A percentile compares a stretch with the other conserved stretches of the same genome.
Evolutionary conservation across 805 yeast genomes (phyloP).

Genomic region (Cyberlindnera saturnus): DNA sequence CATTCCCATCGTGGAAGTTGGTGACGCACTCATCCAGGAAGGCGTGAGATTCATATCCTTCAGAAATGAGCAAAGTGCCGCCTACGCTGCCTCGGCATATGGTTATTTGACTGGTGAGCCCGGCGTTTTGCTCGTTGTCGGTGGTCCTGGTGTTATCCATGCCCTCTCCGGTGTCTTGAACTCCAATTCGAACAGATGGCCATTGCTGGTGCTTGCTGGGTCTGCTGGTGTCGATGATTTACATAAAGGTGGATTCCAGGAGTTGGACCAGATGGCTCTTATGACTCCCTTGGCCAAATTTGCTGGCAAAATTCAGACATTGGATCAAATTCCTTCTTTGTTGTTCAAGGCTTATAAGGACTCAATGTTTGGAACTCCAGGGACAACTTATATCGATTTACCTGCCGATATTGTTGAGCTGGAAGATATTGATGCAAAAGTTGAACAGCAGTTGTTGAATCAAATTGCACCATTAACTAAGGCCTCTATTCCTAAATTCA

Average conservation of each 20-base stretch:
- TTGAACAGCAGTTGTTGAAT: not conserved
- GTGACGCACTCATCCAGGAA: conserved; percentile 48
- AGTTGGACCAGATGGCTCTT: conserved; percentile 55
- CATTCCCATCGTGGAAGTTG: conserved; percentile 67
- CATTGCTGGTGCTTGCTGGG: conserved; percentile 61
- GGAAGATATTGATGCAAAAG: not conserved
- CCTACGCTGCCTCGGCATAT: conserved; percentile 69
- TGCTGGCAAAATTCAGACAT: conserved; percentile 36
- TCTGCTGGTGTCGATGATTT: conserved; percentile 43
- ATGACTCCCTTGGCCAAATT: conserved; percentile 45
- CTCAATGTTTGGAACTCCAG: conserved; percentile 46
- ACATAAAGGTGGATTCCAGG: conserved; percentile 65
- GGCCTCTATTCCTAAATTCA: conserved; percentile 24
- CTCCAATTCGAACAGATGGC: conserved; percentile 57
- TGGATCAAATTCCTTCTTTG: conserved; percentile 31
- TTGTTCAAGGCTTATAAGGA: conserved; percentile 42
- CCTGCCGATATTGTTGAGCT: conserved; percentile 52
- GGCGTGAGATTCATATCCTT: conserved; percentile 56
- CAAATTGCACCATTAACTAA: conserved; percentile 4
- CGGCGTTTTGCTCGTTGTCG: conserved; percentile 64
- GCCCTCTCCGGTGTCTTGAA: conserved; percentile 63
- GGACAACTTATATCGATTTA: conserved; percentile 56
- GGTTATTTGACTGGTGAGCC: conserved; percentile 62
- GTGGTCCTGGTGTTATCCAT: conserved; percentile 71
- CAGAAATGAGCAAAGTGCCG: conserved; percentile 69